A percentile compares a stretch with the other conserved stretches of the same genome.
Evolutionary conservation across 2,329 filamentous ascomycete species (phyloP).

Genomic region (Grosmannia clavigera): DNA sequence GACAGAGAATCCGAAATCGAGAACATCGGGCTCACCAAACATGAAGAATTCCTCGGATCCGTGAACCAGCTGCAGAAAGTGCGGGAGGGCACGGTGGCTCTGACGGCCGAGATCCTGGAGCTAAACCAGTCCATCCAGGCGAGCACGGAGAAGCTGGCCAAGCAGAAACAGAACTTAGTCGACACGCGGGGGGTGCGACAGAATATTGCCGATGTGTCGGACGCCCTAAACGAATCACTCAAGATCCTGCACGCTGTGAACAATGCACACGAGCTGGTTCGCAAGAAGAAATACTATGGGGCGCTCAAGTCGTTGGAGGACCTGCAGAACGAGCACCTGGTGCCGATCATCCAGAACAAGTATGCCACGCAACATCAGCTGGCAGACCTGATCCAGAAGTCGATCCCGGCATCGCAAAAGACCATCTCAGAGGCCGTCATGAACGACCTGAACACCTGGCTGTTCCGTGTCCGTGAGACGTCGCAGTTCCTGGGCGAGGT

Average conservation of each 20-base stretch:
- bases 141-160: slow-evolving; percentile 86
- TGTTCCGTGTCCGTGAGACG: slow-evolving; percentile 87
- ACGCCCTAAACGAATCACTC: slow-evolving; percentile 79
- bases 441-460: slow-evolving; percentile 92
- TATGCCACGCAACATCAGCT: slow-evolving; percentile 92
- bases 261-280: slow-evolving; percentile 80
- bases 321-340: slow-evolving; percentile 85
- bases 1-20: slow-evolving; percentile 89
- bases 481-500: slow-evolving; percentile 94
- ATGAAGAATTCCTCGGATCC: slow-evolving; percentile 89
- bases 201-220: slow-evolving; percentile 87
- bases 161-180: slow-evolving; percentile 88
- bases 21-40: slow-evolving; percentile 84
- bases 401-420: slow-evolving; percentile 83
- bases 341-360: slow-evolving; percentile 59
- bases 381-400: slow-evolving; percentile 90
- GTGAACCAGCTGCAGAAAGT: slow-evolving; percentile 90
- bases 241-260: slow-evolving; percentile 89
- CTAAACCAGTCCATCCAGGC: slow-evolving; percentile 91
- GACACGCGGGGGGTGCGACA: slow-evolving; percentile 85
- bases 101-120: slow-evolving; percentile 84
- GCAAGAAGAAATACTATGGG: slow-evolving; percentile 90
- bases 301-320: slow-evolving; percentile 90
- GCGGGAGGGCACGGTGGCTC: slow-evolving; percentile 73
- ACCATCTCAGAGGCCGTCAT: slow-evolving; percentile 94